These are phyloP conservation scores for Poa annua DNA, from an alignment of 176 grass and related monocot species.

Conservation along the genomic window DNA sequence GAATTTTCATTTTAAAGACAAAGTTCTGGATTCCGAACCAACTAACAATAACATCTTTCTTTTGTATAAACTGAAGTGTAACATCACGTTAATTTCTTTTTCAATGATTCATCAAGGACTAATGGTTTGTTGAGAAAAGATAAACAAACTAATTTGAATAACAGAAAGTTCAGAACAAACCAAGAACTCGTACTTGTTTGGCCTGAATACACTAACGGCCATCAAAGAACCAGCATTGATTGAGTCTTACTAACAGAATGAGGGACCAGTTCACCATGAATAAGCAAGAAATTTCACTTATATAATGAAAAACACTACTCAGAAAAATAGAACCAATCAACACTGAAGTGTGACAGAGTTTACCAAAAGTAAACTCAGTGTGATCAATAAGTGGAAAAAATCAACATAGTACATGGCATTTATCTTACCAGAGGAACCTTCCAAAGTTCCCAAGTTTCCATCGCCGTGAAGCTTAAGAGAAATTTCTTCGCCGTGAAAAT, in stretches of 20 bases:
- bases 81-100: slow-evolving; percentile 9
- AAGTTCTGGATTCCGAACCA: background rate
- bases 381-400: background rate
- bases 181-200: slow-evolving; percentile 26
- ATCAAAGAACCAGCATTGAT: background rate
- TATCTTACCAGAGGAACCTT: slow-evolving; percentile 65
- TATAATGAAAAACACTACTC: background rate
- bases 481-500: slow-evolving; percentile 70
- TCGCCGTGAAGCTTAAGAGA: slow-evolving; percentile 57
- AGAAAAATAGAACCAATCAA: background rate
- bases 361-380: background rate
- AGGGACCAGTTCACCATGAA: background rate
- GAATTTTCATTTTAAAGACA: slow-evolving; percentile 12
- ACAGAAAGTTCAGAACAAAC: background rate
- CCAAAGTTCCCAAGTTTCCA: slow-evolving; percentile 65
- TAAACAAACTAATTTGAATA: slow-evolving; percentile 17
- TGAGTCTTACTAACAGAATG: background rate
- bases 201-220: background rate
- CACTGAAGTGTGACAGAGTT: background rate
- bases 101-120: background rate
- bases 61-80: slow-evolving; percentile 18
- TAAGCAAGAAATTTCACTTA: background rate
- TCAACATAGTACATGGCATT: background rate
- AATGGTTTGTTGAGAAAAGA: background rate
- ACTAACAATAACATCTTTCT: background rate